Conservation (phyloP, 106 monocot species). For the Gastrodia elata region DNA sequence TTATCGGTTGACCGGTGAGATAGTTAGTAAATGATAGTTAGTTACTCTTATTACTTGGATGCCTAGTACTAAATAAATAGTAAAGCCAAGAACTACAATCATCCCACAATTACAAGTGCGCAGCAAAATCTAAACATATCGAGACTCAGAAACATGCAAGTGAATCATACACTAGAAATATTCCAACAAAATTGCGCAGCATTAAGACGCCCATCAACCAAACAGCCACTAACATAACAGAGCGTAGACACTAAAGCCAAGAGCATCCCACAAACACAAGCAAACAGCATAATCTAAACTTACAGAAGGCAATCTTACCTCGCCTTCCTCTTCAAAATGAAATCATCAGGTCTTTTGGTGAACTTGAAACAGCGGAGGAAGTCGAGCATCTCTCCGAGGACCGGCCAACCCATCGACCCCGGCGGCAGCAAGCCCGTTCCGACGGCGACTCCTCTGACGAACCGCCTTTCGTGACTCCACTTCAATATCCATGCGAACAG, state of each 20-base stretch:
- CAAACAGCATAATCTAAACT: neutral
- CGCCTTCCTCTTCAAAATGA: constrained; percentile 18
- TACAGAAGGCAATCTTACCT: constrained; percentile 9
- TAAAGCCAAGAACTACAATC: no score
- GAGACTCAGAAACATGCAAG: no score
- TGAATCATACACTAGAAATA: no score
- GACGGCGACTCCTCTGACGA: neutral
- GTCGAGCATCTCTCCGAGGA: constrained; percentile 28
- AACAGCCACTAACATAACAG: no score
- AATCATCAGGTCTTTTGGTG: constrained; percentile 19
- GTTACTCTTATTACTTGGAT: no score
- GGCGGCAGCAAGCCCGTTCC: constrained; percentile 16
- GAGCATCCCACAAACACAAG: neutral
- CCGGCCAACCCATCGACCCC: constrained; percentile 28
- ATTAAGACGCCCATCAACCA: no score
- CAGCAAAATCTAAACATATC: no score
- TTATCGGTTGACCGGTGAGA: no score
- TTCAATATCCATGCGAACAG: constrained; percentile 3
- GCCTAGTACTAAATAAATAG: no score
- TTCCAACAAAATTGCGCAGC: no score
- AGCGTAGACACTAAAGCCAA: neutral
- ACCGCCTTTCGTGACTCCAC: constrained; percentile 13
- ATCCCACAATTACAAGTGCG: no score
- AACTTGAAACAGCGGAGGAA: constrained; percentile 29
- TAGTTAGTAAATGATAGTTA: no score